Base-by-base conservation (phyloP, 805 yeast species). In the Yarrowia divulgata region DNA sequence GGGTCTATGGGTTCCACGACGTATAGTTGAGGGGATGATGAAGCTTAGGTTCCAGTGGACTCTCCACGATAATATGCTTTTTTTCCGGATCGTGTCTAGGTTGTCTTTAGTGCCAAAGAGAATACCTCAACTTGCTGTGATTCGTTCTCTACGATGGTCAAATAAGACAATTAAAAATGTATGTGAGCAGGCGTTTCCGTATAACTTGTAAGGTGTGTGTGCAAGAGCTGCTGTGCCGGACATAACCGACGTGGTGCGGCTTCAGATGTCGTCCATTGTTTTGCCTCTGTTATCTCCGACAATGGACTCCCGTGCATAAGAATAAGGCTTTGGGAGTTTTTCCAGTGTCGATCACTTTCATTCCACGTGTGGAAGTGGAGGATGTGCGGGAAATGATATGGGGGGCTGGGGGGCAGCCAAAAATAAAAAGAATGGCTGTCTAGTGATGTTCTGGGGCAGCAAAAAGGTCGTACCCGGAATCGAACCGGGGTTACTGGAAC, bases 391-490 rank as follows among this genome's bases (percentile, higher is more conserved):
- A 35, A 52, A 35, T 13, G 39, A 35, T n/a, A 10, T 9, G 10
- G 8, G 29, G 43, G 5, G 23, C 3, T 8, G 14, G 32, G 32
- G 13, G 43, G 13, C 3, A 39, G 19, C 9, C 7, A 49, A 37
- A 19, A 42, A 57, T 16, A 57, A 37, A 14, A 19, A 9, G 3
- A 35, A 23, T 23, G 29, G 4, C 29, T 23, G 2, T 23, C 29
- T 8, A 1, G 8, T 5, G 10, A 13, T 6, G 14, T 23, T 14
- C 13, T 10, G 8, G 13, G 6, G 29, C 8, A 14, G 32, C 50
- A 45, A 60, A 58, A 60, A 60, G 66, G 66, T 60, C 66, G 66
- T 60, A 60, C 66, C 66, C 66, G 66, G 66, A 45, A 60, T 60
- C 66, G 66, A 60, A 60, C 66, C 66, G 66, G 66, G 66, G 66